Evolutionary conservation across 2,329 filamentous ascomycete genomes (phyloP), one percentile per base, ranked within the genome.

Genomic region (Fusarium paranaense): DNA sequence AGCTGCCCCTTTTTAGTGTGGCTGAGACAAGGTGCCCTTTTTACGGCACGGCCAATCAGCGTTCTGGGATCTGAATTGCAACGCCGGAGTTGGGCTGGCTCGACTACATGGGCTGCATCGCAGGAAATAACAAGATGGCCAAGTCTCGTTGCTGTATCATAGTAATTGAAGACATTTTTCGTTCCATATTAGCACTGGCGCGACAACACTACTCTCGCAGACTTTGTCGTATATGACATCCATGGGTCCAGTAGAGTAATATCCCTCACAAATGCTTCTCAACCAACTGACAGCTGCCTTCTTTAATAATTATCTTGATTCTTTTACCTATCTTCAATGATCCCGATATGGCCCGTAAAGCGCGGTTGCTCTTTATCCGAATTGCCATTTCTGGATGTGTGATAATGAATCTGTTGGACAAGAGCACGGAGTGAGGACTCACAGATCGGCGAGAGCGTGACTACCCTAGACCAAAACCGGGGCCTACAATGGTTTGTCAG

Each of bases 211-310:
- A 11, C n/a, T 6, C 13, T 42, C n/a, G 11, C 20, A 4, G 10
- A 40, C 3, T 1, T 20, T 11, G 8, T n/a, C 16, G 8, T n/a
- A 4, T n/a, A 5, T 10, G 8, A n/a, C 8, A n/a, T n/a, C n/a
- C 4, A 2, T 18, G 5, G 1, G 1, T 1, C n/a, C 2, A 1
- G 5, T 5, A 8, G 18, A 38, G 9, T 10, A 13, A 10, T 2
- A 13, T 42, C 11, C 35, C 1, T 16, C 33, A 16, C 33, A 35
- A 16, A 37, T 20, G n/a, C 1, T 42, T 22, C 38, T 11, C 38
- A 5, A 6, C 11, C 11, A 22, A 6, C n/a, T 20, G 2, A 10
- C 4, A 13, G 11, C 20, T 22, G 5, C 11, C n/a, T 14, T 42
- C 40, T 20, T 42, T 7, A 2, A n/a, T 42, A 14, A 6, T 20